phyloP scores from a whole-genome alignment of 495 filamentous ascomycete species.

The Lophiotrema nucula region DNA sequence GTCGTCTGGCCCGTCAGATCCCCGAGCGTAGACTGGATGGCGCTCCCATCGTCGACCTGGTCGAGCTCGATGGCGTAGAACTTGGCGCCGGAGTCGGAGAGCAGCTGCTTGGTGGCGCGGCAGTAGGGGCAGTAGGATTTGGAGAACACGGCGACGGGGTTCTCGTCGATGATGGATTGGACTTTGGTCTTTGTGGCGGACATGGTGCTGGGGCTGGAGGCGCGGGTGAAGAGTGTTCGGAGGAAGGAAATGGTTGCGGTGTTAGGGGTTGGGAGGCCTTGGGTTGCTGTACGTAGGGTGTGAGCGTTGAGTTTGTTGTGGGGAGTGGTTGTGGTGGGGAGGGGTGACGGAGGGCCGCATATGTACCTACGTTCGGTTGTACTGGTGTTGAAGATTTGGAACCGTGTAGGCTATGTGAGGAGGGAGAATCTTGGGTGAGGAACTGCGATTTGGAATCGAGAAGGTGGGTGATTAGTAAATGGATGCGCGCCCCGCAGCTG shows the following conservation, averaged over 20 bases:
- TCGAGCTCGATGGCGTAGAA: slow-evolving; percentile 79
- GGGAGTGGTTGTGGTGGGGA: background rate
- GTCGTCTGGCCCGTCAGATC: slow-evolving; percentile 80
- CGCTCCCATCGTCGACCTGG: slow-evolving; percentile 75
- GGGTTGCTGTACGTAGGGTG: background rate
- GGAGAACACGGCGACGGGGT: slow-evolving; percentile 90
- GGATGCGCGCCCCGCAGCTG: slow-evolving; percentile 1
- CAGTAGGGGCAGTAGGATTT: slow-evolving; percentile 99
- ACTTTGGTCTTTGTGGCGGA: slow-evolving; percentile 84
- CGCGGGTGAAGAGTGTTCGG: slow-evolving; percentile 68
- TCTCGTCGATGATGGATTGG: slow-evolving; percentile 84
- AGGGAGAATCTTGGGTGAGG: background rate
- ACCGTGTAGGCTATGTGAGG: background rate
- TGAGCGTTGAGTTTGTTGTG: background rate
- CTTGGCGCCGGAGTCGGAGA: slow-evolving; percentile 69
- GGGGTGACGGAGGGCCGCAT: background rate
- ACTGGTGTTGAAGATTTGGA: background rate
- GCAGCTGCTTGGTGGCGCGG: slow-evolving; percentile 68
- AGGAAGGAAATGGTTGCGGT: slow-evolving; percentile 59
- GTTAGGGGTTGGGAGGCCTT: background rate
- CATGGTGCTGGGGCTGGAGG: slow-evolving; percentile 64
- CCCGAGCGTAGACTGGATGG: slow-evolving; percentile 76
- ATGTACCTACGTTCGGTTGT: background rate
- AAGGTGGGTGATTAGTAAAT: slow-evolving; percentile 8
- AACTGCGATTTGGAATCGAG: slow-evolving; percentile 10